Conservation (phyloP, 2,329 filamentous ascomycete species). For the Alternaria sp. region DNA sequence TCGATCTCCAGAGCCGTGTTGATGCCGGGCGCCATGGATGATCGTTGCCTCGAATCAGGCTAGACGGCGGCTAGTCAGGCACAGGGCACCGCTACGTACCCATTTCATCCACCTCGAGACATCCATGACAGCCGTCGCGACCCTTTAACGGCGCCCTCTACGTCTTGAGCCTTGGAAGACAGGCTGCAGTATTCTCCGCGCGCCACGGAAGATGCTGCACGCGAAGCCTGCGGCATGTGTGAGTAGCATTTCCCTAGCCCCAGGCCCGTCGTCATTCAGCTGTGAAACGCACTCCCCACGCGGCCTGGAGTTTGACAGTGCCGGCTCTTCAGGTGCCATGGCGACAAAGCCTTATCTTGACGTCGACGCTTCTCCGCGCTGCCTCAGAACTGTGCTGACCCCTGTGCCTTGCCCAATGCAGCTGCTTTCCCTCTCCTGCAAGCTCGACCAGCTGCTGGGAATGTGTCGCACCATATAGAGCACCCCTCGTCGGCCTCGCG, state of each 20-base stretch:
- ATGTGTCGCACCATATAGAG: slow-evolving; percentile 47
- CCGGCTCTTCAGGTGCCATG: slow-evolving; percentile 23
- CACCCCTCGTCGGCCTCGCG: slow-evolving; percentile 42
- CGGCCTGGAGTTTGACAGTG: slow-evolving; percentile 19
- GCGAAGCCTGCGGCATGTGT: slow-evolving; percentile 47
- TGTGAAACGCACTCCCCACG: slow-evolving; percentile 24
- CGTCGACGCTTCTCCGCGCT: slow-evolving; percentile 21
- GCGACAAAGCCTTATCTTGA: slow-evolving; percentile 24
- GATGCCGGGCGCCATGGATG: slow-evolving; percentile 23
- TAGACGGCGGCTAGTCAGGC: slow-evolving; percentile 26
- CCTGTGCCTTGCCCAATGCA: slow-evolving; percentile 31
- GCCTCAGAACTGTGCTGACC: slow-evolving; percentile 37
- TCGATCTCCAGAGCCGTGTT: slow-evolving; percentile 32
- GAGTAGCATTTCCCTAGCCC: slow-evolving; percentile 25
- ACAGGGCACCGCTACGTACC: slow-evolving; percentile 20
- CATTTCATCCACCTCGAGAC: slow-evolving; percentile 19
- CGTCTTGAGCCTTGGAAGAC: slow-evolving; percentile 21
- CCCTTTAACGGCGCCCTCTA: slow-evolving; percentile 10
- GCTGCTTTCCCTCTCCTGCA: slow-evolving; percentile 50
- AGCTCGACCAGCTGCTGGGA: slow-evolving; percentile 47
- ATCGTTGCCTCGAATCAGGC: slow-evolving; percentile 32
- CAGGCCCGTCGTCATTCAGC: slow-evolving; percentile 12
- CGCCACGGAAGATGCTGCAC: slow-evolving; percentile 42
- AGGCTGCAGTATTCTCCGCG: slow-evolving; percentile 24
- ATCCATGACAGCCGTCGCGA: slow-evolving; percentile 8